Conservation (phyloP, 441 rosid genomes). For the Mallotus repandus region DNA sequence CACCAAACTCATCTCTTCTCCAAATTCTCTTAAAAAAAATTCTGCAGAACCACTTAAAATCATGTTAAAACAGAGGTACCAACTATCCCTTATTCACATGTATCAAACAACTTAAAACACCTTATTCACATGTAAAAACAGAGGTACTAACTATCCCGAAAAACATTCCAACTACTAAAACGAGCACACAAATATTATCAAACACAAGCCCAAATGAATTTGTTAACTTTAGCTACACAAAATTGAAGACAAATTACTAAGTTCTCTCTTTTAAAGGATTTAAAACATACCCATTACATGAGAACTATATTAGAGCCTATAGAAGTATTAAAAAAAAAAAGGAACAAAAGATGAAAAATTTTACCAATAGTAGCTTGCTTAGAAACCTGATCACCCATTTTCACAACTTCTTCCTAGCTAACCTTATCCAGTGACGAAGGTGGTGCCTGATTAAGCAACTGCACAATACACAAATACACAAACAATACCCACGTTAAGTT, state of each 20-base stretch:
- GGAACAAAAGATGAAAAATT: neutral
- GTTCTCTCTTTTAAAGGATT: neutral
- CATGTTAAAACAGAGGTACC: too few relatives aligned
- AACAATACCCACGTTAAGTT: neutral
- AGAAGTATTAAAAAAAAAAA: neutral
- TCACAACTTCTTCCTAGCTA: conserved; percentile 69
- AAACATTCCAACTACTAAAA: neutral
- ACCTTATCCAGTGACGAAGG: conserved; percentile 51
- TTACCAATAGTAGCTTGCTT: conserved; percentile 88
- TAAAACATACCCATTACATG: neutral
- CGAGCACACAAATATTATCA: neutral
- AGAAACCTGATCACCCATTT: conserved; percentile 77
- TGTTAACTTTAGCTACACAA: too few relatives aligned
- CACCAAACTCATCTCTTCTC: too few relatives aligned
- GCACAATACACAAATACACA: neutral
- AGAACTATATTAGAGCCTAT: neutral
- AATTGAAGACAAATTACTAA: neutral
- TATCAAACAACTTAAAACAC: too few relatives aligned
- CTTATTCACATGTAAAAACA: too few relatives aligned
- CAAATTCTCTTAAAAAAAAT: too few relatives aligned
- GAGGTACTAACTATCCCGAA: neutral
- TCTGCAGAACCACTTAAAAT: too few relatives aligned
- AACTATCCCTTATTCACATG: too few relatives aligned
- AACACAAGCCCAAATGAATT: too few relatives aligned
- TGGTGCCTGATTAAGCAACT: conserved; percentile 57